Evolutionary conservation across 129 eudicot genomes (phyloP), one percentile per base, ranked within the genome.

Genomic region (Calendula officinalis): DNA sequence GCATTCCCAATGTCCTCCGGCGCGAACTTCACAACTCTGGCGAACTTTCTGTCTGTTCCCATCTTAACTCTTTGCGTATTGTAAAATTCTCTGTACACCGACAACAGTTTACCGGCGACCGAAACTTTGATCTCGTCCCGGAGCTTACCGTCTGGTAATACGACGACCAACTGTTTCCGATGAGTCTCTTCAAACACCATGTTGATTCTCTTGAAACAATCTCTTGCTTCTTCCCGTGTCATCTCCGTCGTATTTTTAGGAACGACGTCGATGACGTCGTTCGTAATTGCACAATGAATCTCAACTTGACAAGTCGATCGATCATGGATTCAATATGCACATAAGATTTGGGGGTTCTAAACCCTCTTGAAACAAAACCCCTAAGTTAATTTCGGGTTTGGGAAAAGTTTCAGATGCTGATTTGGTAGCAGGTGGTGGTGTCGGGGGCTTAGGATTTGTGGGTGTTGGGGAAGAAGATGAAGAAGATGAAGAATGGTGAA

Each of bases 91-190:
- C 82, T 66, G 36, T 89, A 89, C 30, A 42, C 61, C 5, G 72
- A 75, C 55, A 65, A 9, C 47, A 89, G 17, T 56, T 82, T 85
- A 15, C 72, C 37, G 3, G 85, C 85, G 5, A 89, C 59, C 3
- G 85, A 82, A 30, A 51, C 8, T 63, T 85, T 83, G 8, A 89
- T 78, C 57, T 78, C 87, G 11, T 89, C 88, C 5, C 94, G 80
- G 34, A 89, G 87, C 51, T 78, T 85, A 34, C 63, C 57, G 76
- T 89, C 76, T 0, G 85, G 79, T 55, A 89, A 75, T 0, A 82
- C 78, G 34, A 81, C 80, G 3, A 16, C 56, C 2, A 83, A 70
- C 56, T 89, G 94, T 60, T 82, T 85, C 35, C 72, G 82, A 67
- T 80, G 66, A 55, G 65, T 76, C 80, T 80, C 85, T 32, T 78